Conservation (phyloP, 495 filamentous ascomycete species). For the Ascodesmis nigricans region DNA sequence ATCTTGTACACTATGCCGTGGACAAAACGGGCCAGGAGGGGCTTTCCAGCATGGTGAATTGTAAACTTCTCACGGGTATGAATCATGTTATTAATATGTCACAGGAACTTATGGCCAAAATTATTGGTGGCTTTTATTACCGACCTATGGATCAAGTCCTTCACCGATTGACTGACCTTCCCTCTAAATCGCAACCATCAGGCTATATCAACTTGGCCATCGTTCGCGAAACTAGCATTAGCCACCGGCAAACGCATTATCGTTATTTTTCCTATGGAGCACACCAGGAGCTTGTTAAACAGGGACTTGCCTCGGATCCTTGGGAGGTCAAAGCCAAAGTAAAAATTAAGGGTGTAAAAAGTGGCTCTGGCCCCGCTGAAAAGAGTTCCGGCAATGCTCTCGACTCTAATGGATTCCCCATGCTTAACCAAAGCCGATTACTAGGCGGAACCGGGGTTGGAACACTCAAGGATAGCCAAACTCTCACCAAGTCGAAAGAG, state of each 20-base stretch:
- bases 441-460: constrained; percentile 27
- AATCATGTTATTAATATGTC: constrained; percentile 6
- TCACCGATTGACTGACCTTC: constrained; percentile 34
- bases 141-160: constrained; percentile 36
- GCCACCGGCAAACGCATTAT: constrained; percentile 32
- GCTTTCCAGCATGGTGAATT: constrained; percentile 29
- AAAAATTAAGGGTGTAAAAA: constrained; percentile 21
- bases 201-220: constrained; percentile 41
- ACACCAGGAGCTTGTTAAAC: constrained; percentile 36
- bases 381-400: constrained; percentile 24
- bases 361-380: constrained; percentile 10
- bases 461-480: constrained; percentile 27
- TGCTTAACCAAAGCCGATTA: constrained; percentile 18
- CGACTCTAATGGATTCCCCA: constrained; percentile 34
- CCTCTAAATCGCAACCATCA: constrained; percentile 38
- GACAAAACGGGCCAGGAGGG: constrained; percentile 30
- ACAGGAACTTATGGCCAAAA: constrained; percentile 28
- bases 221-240: constrained; percentile 36
- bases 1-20: constrained; percentile 34
- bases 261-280: constrained; percentile 35
- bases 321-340: constrained; percentile 28
- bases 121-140: constrained; percentile 34
- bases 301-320: constrained; percentile 33
- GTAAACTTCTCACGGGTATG: background rate
- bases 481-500: constrained; percentile 18